Percentiles rank a stretch among this genome's conserved stretches.
Evolutionary conservation across 75 land plant genomes (phyloP).

Genomic region (Pinus tabuliformis): DNA sequence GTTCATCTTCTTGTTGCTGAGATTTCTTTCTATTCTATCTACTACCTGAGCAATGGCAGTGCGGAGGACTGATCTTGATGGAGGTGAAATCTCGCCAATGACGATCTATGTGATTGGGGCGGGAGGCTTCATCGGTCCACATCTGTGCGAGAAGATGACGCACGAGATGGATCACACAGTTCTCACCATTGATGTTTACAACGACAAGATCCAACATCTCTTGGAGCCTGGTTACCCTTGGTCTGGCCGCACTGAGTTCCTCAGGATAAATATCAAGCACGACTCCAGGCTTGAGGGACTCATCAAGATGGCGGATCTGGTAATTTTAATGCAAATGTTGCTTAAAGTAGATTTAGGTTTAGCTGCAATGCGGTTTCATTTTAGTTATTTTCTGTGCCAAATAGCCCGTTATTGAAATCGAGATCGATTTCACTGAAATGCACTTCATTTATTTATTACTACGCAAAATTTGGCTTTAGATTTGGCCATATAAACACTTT

Average conservation of each 20-base stretch:
- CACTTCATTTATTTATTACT: no score
- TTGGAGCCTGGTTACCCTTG: constrained; percentile 59
- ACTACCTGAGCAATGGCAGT: no score
- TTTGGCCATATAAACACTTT: no score
- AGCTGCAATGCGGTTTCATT: no score
- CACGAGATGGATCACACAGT: constrained; percentile 76
- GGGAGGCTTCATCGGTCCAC: constrained; percentile 97
- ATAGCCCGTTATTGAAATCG: no score
- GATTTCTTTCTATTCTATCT: no score
- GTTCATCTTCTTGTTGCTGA: no score
- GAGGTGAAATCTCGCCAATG: constrained; percentile 48
- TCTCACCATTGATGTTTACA: constrained; percentile 86
- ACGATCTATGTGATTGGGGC: constrained; percentile 95
- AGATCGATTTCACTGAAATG: no score
- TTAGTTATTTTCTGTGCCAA: no score
- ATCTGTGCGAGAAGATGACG: constrained; percentile 93
- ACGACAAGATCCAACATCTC: constrained; percentile 92
- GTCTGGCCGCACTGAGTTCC: constrained; percentile 84
- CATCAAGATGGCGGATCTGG: constrained; percentile 93
- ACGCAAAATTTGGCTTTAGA: no score
- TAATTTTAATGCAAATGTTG: background rate
- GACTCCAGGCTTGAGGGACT: constrained; percentile 92
- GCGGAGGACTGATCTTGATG: constrained; percentile 75
- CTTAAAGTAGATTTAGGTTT: no score
- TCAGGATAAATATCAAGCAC: constrained; percentile 91